Percentiles rank a stretch among this genome's conserved stretches.
Evolutionary conservation across 2,329 filamentous ascomycete species (phyloP).

Genomic region (Aureobasidium sp.): DNA sequence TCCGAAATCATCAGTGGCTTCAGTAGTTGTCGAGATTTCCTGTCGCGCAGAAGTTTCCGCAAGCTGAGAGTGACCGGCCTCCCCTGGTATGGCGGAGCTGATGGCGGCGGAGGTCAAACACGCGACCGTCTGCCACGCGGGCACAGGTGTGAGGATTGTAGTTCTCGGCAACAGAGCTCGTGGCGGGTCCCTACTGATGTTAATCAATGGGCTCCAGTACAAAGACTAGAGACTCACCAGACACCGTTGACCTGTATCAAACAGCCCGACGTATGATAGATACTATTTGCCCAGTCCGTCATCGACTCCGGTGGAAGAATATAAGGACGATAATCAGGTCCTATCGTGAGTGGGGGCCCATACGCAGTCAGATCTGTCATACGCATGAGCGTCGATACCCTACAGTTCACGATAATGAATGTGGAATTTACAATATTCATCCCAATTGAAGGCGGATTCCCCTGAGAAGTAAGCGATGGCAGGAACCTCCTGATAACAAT

Average conservation of each 20-base stretch:
- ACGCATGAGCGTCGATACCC: neutral
- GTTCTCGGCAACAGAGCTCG: neutral
- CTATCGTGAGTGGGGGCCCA: neutral
- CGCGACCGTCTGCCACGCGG: neutral
- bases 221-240: neutral
- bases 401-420: neutral
- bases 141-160: neutral
- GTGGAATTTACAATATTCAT: neutral
- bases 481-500: conserved; percentile 24
- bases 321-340: neutral
- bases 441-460: neutral
- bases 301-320: neutral
- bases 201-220: neutral
- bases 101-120: neutral
- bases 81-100: neutral
- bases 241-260: neutral
- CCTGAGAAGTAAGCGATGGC: conserved; percentile 21
- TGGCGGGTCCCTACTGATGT: neutral
- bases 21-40: neutral
- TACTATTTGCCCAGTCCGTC: neutral
- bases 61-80: neutral
- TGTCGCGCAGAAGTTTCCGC: neutral
- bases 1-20: neutral
- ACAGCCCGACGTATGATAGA: neutral
- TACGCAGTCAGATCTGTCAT: neutral